Base-by-base conservation (phyloP, 2,329 filamentous ascomycete species). In the Lecanicillium sp. region DNA sequence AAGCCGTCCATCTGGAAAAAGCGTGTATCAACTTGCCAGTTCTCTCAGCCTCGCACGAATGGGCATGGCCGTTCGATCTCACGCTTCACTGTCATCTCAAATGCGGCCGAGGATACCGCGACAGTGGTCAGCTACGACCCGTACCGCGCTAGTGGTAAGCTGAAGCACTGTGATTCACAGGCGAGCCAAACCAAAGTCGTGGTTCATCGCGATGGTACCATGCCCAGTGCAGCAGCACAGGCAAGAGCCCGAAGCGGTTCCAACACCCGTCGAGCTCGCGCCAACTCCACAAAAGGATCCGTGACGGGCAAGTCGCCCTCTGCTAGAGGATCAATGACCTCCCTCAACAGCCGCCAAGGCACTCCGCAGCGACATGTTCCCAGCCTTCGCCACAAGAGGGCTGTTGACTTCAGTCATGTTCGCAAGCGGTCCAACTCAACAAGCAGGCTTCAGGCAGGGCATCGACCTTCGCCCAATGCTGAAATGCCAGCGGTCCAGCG, bases 41-140 rank as follows among this genome's bases (percentile, higher is more conserved):
- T 82, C 52, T 64, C 65, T 3, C 64, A 70, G 37, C 55, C 60
- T 37, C 64, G 57, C 19, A 56, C 52, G 22, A 67, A 64, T 40
- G 69, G 71, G 4, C 66, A 72, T 46, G 68, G 68, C 17, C 65
- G 74, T 37, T 73, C 71, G 32, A 64, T 74, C 28, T 81, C 77
- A 4, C 69, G 71, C 14, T 82, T 82, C 52, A 82, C 78, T 0
- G 76, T 82, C 36, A 79, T 82, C 36, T 81, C 77, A 10, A 79
- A 77, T 39, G 64, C 73, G 11, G 64, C 72, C n/a, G 71, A 73
- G 20, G 71, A 73, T 7, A 49, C 54, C 15, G 70, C 65, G 8
- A 75, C 69, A 0, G 54, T 70, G 10, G 58, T 74, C 46, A 92
- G 83, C 58, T 94, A 94, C 50, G 89, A 95, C 56, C 87, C 88